Evolutionary conservation across 805 yeast species (phyloP), one percentile per base, ranked within the genome.

Genomic region (Ogataea methylovora): DNA sequence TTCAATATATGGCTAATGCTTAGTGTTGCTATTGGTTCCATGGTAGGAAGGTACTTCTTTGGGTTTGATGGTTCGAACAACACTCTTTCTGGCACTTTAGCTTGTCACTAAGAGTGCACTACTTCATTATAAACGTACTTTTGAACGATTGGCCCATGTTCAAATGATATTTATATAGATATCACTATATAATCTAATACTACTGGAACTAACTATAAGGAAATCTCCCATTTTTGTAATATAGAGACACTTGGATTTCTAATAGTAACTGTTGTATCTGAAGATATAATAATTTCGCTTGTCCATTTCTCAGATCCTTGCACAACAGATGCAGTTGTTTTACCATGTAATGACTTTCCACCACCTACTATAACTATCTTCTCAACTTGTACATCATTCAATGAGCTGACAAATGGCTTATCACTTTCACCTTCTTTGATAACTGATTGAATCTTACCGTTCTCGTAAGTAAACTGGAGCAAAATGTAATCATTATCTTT

Each of bases 211-310:
- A 16, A 9, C 26, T 30, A 39, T 13, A 51, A 38, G 2, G 30
- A 32, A 30, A 56, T 45, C 15, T 30, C 48, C 84, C 85, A 80
- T 15, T 58, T 56, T 16, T 55, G 36, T 40, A 61, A 63, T 32
- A 79, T 51, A 4, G 49, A 36, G n/a, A 79, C 60, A 10, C 44
- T 44, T 20, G 86, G 83, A 39, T 73, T 69, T 38, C 71, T 61
- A 22, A 82, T 63, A 4, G 58, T 41, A 5, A 51, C 44, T 17
- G 45, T 41, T 2, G 35, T 49, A 22, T 30, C 33, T 26, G 8
- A 4, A 44, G 42, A 4, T 35, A 35, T 28, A 35, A 26, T 40
- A 48, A 22, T 22, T 26, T 8, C 14, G 15, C 12, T 20, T 18
- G 7, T 5, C 25, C 14, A 62, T 46, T 1, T 43, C 41, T 0